These are phyloP conservation scores for Monilinia laxa DNA, from an alignment of 2,329 filamentous ascomycete genomes.

Conservation along the genomic window DNA sequence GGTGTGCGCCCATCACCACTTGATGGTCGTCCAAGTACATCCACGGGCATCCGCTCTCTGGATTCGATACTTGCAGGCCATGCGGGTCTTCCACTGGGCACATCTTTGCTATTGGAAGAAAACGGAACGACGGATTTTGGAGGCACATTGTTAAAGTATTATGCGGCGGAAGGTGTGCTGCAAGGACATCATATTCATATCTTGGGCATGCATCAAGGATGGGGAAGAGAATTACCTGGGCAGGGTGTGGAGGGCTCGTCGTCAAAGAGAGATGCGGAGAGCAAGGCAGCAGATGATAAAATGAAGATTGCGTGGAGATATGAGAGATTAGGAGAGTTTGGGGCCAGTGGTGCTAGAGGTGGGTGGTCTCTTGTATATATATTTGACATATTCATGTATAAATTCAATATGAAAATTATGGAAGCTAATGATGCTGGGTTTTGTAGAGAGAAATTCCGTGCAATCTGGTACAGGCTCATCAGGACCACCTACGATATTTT, in stretches of 20 bases:
- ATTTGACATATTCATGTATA: slow-evolving; percentile 39
- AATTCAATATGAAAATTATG: slow-evolving; percentile 24
- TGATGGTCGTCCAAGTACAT: slow-evolving; percentile 84
- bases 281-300: slow-evolving; percentile 56
- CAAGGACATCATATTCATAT: slow-evolving; percentile 90
- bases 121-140: slow-evolving; percentile 93
- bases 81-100: slow-evolving; percentile 78
- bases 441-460: slow-evolving; percentile 32
- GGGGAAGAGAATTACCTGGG: slow-evolving; percentile 82
- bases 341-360: slow-evolving; percentile 49
- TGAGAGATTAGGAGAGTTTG: slow-evolving; percentile 74
- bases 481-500: slow-evolving; percentile 50
- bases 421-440: slow-evolving; percentile 23
- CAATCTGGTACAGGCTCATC: slow-evolving; percentile 25
- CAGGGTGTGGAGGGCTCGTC: slow-evolving; percentile 49
- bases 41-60: slow-evolving; percentile 83
- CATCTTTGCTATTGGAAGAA: slow-evolving; percentile 78
- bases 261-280: slow-evolving; percentile 45
- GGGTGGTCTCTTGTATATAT: slow-evolving; percentile 54
- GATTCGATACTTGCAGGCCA: slow-evolving; percentile 86
- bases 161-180: slow-evolving; percentile 86
- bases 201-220: slow-evolving; percentile 74
- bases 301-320: slow-evolving; percentile 99
- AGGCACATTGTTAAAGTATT: slow-evolving; percentile 80
- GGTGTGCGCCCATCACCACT: slow-evolving; percentile 81